phyloP scores from a whole-genome alignment of 129 eudicot genomes.

The Daucus carota region DNA sequence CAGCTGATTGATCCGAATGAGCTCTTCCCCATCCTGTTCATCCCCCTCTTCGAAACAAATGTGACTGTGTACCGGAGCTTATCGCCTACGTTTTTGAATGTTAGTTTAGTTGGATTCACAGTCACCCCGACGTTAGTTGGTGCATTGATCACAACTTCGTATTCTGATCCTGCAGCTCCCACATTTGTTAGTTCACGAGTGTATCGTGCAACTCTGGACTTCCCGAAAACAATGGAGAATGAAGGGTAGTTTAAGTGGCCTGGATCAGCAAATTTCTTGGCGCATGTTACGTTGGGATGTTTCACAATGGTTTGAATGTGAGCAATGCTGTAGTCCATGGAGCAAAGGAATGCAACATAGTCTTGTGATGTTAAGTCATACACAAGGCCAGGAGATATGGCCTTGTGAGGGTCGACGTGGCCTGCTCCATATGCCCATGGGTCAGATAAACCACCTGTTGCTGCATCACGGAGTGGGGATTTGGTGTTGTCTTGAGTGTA shows the following conservation, averaged over 20 bases:
- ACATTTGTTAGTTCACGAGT: slow-evolving; percentile 74
- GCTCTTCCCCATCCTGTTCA: slow-evolving; percentile 12
- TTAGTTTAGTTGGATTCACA: slow-evolving; percentile 52
- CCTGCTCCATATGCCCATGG: slow-evolving; percentile 84
- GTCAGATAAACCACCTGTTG: slow-evolving; percentile 39
- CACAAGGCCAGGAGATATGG: slow-evolving; percentile 81
- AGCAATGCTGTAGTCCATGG: slow-evolving; percentile 45
- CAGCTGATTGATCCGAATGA: slow-evolving; percentile 70
- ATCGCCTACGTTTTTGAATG: slow-evolving; percentile 64
- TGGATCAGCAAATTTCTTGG: slow-evolving; percentile 48
- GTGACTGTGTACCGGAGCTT: slow-evolving; percentile 66
- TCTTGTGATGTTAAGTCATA: slow-evolving; percentile 59
- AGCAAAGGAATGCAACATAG: slow-evolving; percentile 67
- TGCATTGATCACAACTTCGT: slow-evolving; percentile 39
- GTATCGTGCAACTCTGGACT: slow-evolving; percentile 59
- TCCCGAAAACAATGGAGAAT: slow-evolving; percentile 62
- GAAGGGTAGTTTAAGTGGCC: slow-evolving; percentile 90
- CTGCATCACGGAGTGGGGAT: slow-evolving; percentile 71
- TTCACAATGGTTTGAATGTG: slow-evolving; percentile 50
- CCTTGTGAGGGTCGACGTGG: slow-evolving; percentile 86
- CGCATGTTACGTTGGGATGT: slow-evolving; percentile 56
- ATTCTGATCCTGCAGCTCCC: slow-evolving; percentile 47
- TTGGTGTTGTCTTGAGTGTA: slow-evolving; percentile 65
- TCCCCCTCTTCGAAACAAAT: slow-evolving; percentile 46
- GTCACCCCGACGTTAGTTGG: slow-evolving; percentile 44